phyloP scores from a whole-genome alignment of 2,329 filamentous ascomycete genomes.

The Samsoniella hepiali region DNA sequence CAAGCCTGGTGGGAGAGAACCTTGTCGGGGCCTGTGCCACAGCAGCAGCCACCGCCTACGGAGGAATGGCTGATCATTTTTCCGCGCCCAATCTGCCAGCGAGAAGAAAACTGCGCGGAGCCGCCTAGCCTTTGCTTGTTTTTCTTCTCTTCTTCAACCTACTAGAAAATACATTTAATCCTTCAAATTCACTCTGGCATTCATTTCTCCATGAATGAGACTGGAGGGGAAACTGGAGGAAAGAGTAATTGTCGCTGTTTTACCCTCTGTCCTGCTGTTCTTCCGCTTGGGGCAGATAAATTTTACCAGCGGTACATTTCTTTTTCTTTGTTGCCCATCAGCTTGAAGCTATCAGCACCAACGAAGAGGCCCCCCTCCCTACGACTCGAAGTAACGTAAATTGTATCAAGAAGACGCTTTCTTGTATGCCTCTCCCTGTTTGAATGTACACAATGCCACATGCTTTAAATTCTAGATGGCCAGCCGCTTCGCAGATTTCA shows the following conservation, averaged over 20 bases:
- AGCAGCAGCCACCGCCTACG: conserved; percentile 2
- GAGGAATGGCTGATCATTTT: conserved; percentile 21
- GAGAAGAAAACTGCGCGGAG: conserved; percentile 12
- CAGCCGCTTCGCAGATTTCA: too few relatives aligned
- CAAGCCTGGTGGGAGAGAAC: not conserved
- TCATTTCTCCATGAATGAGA: conserved; percentile 49
- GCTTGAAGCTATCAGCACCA: not conserved
- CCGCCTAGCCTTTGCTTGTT: conserved; percentile 15
- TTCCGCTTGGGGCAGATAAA: conserved; percentile 36
- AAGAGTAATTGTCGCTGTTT: conserved; percentile 49
- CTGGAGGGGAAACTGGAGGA: conserved; percentile 72
- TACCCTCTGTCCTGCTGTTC: conserved; percentile 46
- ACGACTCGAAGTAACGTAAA: not conserved
- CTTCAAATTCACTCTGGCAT: conserved; percentile 69
- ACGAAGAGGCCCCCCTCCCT: not conserved
- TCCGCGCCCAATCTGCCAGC: conserved; percentile 23
- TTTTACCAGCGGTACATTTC: conserved; percentile 35
- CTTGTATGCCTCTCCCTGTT: not conserved
- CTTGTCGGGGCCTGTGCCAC: not conserved
- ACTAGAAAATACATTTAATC: conserved; percentile 44
- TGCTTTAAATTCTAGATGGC: not conserved
- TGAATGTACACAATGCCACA: not conserved
- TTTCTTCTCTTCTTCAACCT: conserved; percentile 35
- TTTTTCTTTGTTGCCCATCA: conserved; percentile 5
- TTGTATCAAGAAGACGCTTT: not conserved